These are phyloP conservation scores for Blepharisma stoltei DNA, from an alignment of 73 alveolate species.

Conservation along the genomic window DNA sequence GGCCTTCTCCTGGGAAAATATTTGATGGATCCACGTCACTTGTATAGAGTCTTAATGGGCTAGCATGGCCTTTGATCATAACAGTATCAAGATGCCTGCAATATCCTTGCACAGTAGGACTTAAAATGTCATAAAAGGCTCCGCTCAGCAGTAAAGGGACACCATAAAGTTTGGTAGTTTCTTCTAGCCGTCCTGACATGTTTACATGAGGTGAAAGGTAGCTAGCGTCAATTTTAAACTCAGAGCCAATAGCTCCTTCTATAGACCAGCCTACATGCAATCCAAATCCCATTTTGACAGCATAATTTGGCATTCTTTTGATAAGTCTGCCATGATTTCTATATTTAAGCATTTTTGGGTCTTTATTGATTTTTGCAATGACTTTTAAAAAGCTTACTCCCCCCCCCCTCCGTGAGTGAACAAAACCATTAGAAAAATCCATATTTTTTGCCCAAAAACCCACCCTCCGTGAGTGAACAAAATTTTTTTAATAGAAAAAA, in stretches of 20 bases:
- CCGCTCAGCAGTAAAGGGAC: constrained; percentile 34
- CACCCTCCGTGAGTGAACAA: too few species aligned
- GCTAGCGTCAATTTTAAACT: constrained; percentile 77
- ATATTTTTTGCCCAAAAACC: too few species aligned
- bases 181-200: constrained; percentile 37
- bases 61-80: background rate
- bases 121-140: background rate
- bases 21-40: background rate
- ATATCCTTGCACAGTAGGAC: background rate
- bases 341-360: constrained; percentile 29
- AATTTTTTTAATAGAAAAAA: too few species aligned
- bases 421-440: too few species aligned
- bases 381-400: constrained; percentile 60
- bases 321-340: constrained; percentile 1
- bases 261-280: constrained; percentile 85
- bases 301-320: constrained; percentile 35
- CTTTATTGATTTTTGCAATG: constrained; percentile 1
- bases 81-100: constrained; percentile 27
- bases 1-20: background rate
- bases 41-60: background rate
- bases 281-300: constrained; percentile 62
- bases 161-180: constrained; percentile 43
- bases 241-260: constrained; percentile 84
- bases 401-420: too few species aligned
- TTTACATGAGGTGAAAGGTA: constrained; percentile 73